Evolutionary conservation across 2,329 filamentous ascomycete genomes (phyloP), one percentile per base, ranked within the genome.

Genomic region (Fusarium compactum): DNA sequence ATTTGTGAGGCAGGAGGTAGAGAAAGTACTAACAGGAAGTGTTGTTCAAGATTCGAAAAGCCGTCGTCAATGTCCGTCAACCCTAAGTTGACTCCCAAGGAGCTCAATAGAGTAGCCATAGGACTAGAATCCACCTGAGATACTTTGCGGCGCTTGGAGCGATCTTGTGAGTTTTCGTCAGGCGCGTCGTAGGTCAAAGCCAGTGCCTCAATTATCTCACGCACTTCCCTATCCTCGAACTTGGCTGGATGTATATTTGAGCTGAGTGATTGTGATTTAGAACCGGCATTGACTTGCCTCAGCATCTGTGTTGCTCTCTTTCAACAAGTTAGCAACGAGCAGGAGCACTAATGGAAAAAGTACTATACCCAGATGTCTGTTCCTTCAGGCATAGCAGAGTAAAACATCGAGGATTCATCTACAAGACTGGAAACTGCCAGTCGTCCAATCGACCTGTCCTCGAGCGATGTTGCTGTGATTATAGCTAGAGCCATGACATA

Each of bases 21-120:
- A 30, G 20, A 20, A 27, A 41, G 50, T 15, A 83, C 86, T 77
- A 80, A 90, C 89, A 82, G 74, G 38, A 86, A 79, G 16, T 82
- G 73, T 54, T 80, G 60, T 46, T 79, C 78, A 29, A 83, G 73
- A 9, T 77, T 69, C 6, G 70, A 59, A 38, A 78, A 65, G 41
- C 74, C 77, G 6, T 74, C 65, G 9, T 73, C 67, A 6, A 73
- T 34, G 18, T 71, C 58, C 11, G 43, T 47, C 14, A 78, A 71
- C 7, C 75, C 70, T 8, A 84, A 70, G 10, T 78, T 62, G 30
- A 76, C 70, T 51, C 77, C 73, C 32, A 80, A 67, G 6, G 69
- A 73, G 20, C 67, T 65, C 8, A 63, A 55, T 18, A 80, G 20
- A 16, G 29, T 34, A 12, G 52, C 30, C 27, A 72, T 65, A 24